A percentile compares a stretch with the other conserved stretches of the same genome.
These are phyloP conservation scores for Quercus dentata DNA, from an alignment of 306 rosid species.

Conservation along the genomic window DNA sequence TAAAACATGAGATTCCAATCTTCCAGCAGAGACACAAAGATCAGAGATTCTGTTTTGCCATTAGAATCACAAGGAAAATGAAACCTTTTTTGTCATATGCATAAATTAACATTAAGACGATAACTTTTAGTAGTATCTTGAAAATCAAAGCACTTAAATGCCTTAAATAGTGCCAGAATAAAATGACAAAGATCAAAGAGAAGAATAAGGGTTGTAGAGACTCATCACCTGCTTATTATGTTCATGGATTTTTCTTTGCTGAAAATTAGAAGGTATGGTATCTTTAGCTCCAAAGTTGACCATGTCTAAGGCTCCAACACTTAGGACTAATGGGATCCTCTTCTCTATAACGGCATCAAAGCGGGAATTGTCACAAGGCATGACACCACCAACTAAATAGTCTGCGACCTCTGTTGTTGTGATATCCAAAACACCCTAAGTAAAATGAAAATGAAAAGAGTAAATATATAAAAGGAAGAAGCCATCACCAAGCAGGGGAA, in stretches of 20 bases:
- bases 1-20: background rate
- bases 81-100: slow-evolving; percentile 1
- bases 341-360: slow-evolving; percentile 74
- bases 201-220: slow-evolving; percentile 9
- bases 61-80: slow-evolving; percentile 4
- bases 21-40: slow-evolving; percentile 15
- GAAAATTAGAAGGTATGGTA: slow-evolving; percentile 64
- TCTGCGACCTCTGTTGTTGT: slow-evolving; percentile 95
- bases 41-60: slow-evolving; percentile 8
- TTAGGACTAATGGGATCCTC: slow-evolving; percentile 68
- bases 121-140: background rate
- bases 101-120: background rate
- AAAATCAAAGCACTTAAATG: slow-evolving; percentile 5
- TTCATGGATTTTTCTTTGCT: slow-evolving; percentile 64
- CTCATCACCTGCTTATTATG: slow-evolving; percentile 81
- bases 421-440: slow-evolving; percentile 76
- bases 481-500: slow-evolving; percentile 4
- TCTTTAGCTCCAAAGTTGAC: slow-evolving; percentile 84
- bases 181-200: slow-evolving; percentile 11
- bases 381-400: slow-evolving; percentile 74
- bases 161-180: slow-evolving; percentile 19
- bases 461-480: slow-evolving; percentile 1
- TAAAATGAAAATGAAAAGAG: slow-evolving; percentile 19
- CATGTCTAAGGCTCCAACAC: slow-evolving; percentile 92
- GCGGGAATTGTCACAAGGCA: slow-evolving; percentile 83